phyloP scores from a whole-genome alignment of 1,284 basidiomycete species.

The Meripilus lineatus region DNA sequence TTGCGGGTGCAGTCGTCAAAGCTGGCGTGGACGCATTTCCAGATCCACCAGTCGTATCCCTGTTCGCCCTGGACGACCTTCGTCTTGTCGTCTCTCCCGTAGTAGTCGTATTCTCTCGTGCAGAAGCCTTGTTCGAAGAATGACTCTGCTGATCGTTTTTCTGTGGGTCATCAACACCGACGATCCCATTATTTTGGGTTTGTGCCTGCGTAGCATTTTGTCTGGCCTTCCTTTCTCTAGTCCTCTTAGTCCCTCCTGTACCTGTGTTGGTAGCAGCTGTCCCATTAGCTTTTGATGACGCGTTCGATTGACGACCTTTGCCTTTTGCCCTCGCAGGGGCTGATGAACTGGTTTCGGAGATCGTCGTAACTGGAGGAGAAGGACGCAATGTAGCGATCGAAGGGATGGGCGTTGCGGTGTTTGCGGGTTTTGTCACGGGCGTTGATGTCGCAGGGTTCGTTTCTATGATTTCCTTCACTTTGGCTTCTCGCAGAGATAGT shows the following conservation, averaged over 20 bases:
- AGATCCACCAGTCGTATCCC: too few species aligned
- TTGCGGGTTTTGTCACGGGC: constrained; percentile 14
- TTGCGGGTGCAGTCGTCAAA: too few species aligned
- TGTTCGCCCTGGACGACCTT: constrained; percentile 2
- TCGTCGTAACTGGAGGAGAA: too few species aligned
- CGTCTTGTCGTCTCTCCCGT: neutral
- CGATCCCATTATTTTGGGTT: neutral
- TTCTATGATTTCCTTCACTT: constrained; percentile 52
- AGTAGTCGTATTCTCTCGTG: constrained; percentile 9
- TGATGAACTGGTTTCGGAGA: constrained; percentile 6
- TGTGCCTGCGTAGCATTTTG: neutral
- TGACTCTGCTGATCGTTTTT: too few species aligned
- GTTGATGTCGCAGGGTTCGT: constrained; percentile 53
- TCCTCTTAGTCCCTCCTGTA: neutral
- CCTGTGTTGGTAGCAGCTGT: neutral
- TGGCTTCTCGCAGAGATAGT: constrained; percentile 47
- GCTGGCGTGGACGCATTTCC: too few species aligned
- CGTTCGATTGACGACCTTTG: constrained; percentile 4
- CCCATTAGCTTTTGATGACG: neutral
- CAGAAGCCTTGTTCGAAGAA: neutral
- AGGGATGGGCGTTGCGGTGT: constrained; percentile 15
- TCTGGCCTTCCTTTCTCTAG: neutral
- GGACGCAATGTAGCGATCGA: constrained; percentile 4
- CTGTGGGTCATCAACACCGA: too few species aligned
- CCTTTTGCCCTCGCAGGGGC: constrained; percentile 9